Base-by-base conservation (phyloP, 139 green algal genomes). In the Diplosphaera chodatii region DNA sequence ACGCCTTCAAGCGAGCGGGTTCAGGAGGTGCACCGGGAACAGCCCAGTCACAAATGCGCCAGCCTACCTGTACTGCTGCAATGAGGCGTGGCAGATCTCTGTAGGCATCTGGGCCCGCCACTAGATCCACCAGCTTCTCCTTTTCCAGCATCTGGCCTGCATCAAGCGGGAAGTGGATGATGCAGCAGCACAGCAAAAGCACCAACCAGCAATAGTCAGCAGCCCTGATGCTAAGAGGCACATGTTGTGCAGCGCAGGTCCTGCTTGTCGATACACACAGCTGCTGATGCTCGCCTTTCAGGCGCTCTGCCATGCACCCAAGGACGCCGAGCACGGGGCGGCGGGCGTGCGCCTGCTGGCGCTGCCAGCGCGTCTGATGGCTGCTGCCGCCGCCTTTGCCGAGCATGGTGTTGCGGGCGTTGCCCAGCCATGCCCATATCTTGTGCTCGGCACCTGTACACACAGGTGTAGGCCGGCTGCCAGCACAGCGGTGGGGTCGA, bases 261-360 rank as follows among this genome's bases (percentile, higher is more conserved):
- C n/a, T n/a, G n/a, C n/a, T n/a, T n/a, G n/a, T n/a, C n/a, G n/a
- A n/a, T n/a, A n/a, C n/a, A n/a, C n/a, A n/a, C n/a, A n/a, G n/a
- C n/a, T n/a, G n/a, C n/a, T n/a, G n/a, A n/a, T n/a, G n/a, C n/a
- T n/a, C n/a, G 10, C 81, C 32, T 80, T 97, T 96, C 16, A 97
- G 75, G 16, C 92, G 80, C 76, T 97, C 91, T n/a, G 91, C 92
- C 92, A 97, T 97, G 80, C 92, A 97, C 28, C 92, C 92, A 40
- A 97, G 80, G 33, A 97, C 90, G 31, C 87, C 92, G 10, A 97
- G 84, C 32, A 91, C 74, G 23, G 77, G 82, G 16, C 48, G 48
- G 16, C 48, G 48, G 1, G 28, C 28, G 32, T 37, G 40, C 32
- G 34, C 48, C 32, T 40, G 69, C 48, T 20, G 32, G 48, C 29